Evolutionary conservation across 1,139 yeast species (phyloP), one percentile per base, ranked within the genome.

Genomic region (Debaryomycetaceae sp.): DNA sequence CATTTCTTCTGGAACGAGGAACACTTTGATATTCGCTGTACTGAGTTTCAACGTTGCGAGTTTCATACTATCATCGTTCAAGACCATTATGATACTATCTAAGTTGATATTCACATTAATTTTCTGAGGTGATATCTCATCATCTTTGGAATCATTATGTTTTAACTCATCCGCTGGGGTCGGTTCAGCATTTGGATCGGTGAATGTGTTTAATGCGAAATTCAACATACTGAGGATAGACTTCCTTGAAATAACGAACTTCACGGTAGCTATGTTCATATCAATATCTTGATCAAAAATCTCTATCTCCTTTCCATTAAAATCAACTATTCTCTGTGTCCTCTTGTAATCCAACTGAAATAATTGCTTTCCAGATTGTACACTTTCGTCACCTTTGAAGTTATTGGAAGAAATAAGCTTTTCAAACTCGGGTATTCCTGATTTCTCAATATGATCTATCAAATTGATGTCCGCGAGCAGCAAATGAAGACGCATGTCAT

Each of bases 1-100:
- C 82, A 91, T 72, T 33, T 80, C 81, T 48, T 85, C 95, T 0
- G 95, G 95, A 15, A 88, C 66, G 33, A 89, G 59, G 31, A 82
- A 70, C 6, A 87, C 78, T 13, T 72, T 66, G 35, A 89, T 75
- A 37, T 77, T 75, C 2, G 96, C 97, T 7, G 86, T 78, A 41
- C 88, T 83, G 39, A 94, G 67, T 40, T 79, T 76, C 44, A 91
- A 58, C 0, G 96, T 88, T 0, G 96, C 96, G 35, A 94, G 61
- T 49, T 86, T 83, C 34, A 83, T 71, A 3, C 92, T 85, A 46
- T 88, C 95, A 53, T 92, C 98, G 56, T 87, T 87, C 35, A 94
- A 67, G 4, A 87, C 79, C 43, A 88, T 58, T 17, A 83, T 79
- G 13, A 92, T 78, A 53, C 96, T 83, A 41, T 83, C 88, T 55